Evolutionary conservation across 371 early-diverging fungal genomes (phyloP), one percentile per base, ranked within the genome.

Genomic region (Lichtheimia corymbifera): DNA sequence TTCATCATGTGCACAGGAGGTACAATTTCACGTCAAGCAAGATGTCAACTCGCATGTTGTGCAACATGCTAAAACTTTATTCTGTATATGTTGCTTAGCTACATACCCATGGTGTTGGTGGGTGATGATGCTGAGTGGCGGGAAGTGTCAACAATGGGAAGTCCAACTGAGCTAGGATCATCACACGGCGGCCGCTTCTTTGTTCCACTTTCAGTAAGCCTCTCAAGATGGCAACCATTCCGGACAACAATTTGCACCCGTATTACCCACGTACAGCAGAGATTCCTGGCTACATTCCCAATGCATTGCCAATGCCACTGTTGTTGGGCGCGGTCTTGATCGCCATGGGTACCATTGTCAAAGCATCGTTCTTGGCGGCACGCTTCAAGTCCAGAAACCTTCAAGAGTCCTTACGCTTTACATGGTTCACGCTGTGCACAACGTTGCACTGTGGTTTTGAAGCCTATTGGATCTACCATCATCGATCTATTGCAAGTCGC

Each of bases 401-500:
- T 56, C 5, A 58, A 50, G 27, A 54, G 17, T 51, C 73, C 13
- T 41, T 84, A 28, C 69, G 87, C 11, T 87, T 93, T 54, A 63
- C 85, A 14, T 97, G 97, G 97, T 94, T 93, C 68, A 61, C 87
- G 15, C 62, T 87, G 27, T 91, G 88, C 61, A 89, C 88, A 0
- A 72, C 80, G 28, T 88, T 95, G 68, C 97, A 97, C 72, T 65
- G 86, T 15, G 80, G 88, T 47, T 83, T 96, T n/a, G 97, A 97
- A 75, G 90, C 91, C 0, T 96, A 95, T 76, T 96, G 91, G 82
- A 79, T 89, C 28, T 74, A 71, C 54, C 79, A 86, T 73, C 80
- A 86, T 64, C 41, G 55, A 12, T 76, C 77, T 5, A 71, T 97
- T 22, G 87, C 92, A 0, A 83, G 84, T 13, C 83, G 90, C 65